phyloP scores from a whole-genome alignment of 495 filamentous ascomycete species.

The Xylaria telfairii region DNA sequence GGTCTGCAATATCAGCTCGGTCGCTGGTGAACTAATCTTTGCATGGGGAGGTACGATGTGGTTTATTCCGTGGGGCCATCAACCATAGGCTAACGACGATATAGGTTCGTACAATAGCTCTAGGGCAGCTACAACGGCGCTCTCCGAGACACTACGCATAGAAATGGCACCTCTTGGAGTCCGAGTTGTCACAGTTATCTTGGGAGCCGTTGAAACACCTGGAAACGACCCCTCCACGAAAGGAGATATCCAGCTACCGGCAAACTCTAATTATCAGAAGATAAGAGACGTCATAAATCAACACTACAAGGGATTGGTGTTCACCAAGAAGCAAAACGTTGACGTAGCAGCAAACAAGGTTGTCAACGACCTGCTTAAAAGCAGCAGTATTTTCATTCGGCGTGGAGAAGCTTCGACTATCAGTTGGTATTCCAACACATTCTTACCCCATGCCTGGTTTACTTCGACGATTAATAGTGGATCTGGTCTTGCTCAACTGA shows the following conservation, averaged over 20 bases:
- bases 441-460: background rate
- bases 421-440: background rate
- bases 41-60: slow-evolving; percentile 36
- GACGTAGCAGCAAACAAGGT: slow-evolving; percentile 8
- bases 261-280: background rate
- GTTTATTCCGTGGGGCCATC: background rate
- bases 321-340: background rate
- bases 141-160: slow-evolving; percentile 65
- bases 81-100: slow-evolving; percentile 34
- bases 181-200: slow-evolving; percentile 40
- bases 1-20: slow-evolving; percentile 51
- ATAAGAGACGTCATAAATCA: slow-evolving; percentile 9
- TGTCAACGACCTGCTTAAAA: slow-evolving; percentile 5
- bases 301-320: background rate
- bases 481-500: background rate
- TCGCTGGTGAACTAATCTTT: background rate
- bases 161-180: slow-evolving; percentile 58
- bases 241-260: slow-evolving; percentile 4
- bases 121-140: slow-evolving; percentile 68
- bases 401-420: slow-evolving; percentile 1
- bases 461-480: background rate
- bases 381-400: background rate
- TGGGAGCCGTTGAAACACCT: slow-evolving; percentile 33
- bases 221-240: background rate
- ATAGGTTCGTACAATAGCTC: slow-evolving; percentile 61